These are phyloP conservation scores for Onygena corvina DNA, from an alignment of 2,329 filamentous ascomycete species.

Conservation along the genomic window DNA sequence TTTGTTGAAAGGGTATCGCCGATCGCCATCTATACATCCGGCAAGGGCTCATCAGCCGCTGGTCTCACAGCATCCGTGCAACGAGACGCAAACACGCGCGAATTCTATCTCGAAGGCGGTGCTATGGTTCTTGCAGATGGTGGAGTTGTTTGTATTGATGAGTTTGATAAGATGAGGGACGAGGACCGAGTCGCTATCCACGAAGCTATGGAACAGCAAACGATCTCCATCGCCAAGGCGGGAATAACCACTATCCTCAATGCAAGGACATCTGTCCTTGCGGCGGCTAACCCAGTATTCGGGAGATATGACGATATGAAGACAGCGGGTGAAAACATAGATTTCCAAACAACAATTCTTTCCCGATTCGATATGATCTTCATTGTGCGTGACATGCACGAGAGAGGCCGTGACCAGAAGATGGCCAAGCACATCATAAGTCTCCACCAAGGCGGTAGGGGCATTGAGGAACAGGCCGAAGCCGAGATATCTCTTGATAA, in stretches of 20 bases:
- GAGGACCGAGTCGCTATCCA: conserved; percentile 96
- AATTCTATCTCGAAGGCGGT: conserved; percentile 96
- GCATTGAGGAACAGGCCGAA: conserved; percentile 68
- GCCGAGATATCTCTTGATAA: conserved; percentile 89
- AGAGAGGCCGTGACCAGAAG: conserved; percentile 73
- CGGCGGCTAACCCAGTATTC: conserved; percentile 94
- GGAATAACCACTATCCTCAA: conserved; percentile 98
- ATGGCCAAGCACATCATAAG: conserved; percentile 97
- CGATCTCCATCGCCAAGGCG: conserved; percentile 96
- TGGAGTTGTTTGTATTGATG: conserved; percentile 95
- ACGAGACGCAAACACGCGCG: conserved; percentile 76
- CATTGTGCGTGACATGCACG: conserved; percentile 92
- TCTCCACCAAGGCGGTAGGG: conserved; percentile 85
- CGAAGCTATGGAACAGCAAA: conserved; percentile 99
- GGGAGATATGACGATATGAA: conserved; percentile 97
- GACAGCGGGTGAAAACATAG: conserved; percentile 93
- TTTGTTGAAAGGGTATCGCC: conserved; percentile 95
- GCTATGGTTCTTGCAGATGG: conserved; percentile 97
- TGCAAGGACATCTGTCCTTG: conserved; percentile 84
- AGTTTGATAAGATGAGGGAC: conserved; percentile 99
- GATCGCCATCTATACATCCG: conserved; percentile 96
- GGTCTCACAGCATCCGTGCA: conserved; percentile 97
- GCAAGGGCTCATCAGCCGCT: conserved; percentile 92
- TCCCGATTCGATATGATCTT: conserved; percentile 99
- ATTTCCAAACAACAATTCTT: conserved; percentile 96